phyloP scores from a whole-genome alignment of 106 monocot species.

The Triglochin maritima region DNA sequence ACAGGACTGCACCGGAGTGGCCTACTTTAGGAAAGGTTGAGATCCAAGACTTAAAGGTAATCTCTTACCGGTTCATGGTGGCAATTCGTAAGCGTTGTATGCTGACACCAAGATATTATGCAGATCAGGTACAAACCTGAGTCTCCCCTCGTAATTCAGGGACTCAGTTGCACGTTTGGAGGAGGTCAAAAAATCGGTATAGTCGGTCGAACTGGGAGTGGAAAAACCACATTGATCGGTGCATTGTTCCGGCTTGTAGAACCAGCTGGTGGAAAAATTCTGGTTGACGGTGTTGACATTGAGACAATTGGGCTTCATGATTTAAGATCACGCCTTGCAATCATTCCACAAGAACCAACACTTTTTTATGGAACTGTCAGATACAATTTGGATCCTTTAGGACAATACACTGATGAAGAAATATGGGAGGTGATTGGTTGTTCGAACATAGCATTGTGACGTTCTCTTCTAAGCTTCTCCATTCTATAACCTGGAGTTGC shows the following conservation, averaged over 20 bases:
- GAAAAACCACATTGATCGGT: slow-evolving; percentile 71
- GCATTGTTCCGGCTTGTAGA: slow-evolving; percentile 83
- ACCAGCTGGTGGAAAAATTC: slow-evolving; percentile 51
- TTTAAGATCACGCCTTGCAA: slow-evolving; percentile 68
- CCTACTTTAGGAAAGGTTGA: slow-evolving; percentile 68
- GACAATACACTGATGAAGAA: slow-evolving; percentile 47
- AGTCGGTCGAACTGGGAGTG: slow-evolving; percentile 90
- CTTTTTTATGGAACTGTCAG: slow-evolving; percentile 80
- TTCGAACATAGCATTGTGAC: no score
- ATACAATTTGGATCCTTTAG: slow-evolving; percentile 80
- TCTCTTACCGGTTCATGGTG: slow-evolving; percentile 4
- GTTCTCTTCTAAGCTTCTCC: no score
- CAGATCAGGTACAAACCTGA: slow-evolving; percentile 74
- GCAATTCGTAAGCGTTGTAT: neutral
- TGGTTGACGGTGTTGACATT: slow-evolving; percentile 68
- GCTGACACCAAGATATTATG: slow-evolving; percentile 7
- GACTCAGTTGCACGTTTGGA: slow-evolving; percentile 73
- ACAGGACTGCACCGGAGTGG: slow-evolving; percentile 50
- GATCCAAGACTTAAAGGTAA: slow-evolving; percentile 71
- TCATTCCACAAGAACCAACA: slow-evolving; percentile 94
- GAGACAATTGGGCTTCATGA: slow-evolving; percentile 76
- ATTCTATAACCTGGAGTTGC: no score
- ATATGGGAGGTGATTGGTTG: no score
- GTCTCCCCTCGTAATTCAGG: slow-evolving; percentile 51
- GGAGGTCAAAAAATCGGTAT: slow-evolving; percentile 82